These are phyloP conservation scores for Hymenoscyphus albidus DNA, from an alignment of 2,329 filamentous ascomycete species.

Conservation along the genomic window DNA sequence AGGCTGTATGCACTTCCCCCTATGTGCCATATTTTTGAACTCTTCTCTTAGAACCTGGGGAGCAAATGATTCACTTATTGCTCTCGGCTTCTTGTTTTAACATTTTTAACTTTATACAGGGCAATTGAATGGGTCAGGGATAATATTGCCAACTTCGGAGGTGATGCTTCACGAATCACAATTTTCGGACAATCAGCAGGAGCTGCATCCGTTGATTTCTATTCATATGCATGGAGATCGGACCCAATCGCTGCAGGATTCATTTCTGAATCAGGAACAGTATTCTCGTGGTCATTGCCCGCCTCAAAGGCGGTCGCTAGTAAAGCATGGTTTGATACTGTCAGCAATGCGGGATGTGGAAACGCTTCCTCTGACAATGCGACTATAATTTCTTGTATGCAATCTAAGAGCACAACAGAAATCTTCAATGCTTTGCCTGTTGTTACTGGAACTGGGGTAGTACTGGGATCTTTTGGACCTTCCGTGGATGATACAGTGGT, in stretches of 20 bases:
- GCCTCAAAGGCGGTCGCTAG: conserved; percentile 19
- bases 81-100: too few species aligned
- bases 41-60: too few species aligned
- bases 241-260: conserved; percentile 35
- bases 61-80: too few species aligned
- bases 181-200: conserved; percentile 54
- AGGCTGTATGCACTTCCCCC: conserved; percentile 34
- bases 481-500: conserved; percentile 30
- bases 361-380: conserved; percentile 22
- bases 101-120: too few species aligned
- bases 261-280: conserved; percentile 35
- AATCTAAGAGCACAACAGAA: conserved; percentile 17
- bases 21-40: too few species aligned
- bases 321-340: conserved; percentile 28
- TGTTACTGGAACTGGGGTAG: conserved; percentile 8
- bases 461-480: conserved; percentile 28
- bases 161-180: conserved; percentile 51
- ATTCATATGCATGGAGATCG: conserved; percentile 32
- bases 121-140: conserved; percentile 57
- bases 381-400: conserved; percentile 31
- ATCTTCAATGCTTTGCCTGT: conserved; percentile 25
- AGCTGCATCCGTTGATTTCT: conserved; percentile 47
- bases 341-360: conserved; percentile 31
- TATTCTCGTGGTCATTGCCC: conserved; percentile 28
- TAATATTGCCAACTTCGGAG: conserved; percentile 58